Base-by-base conservation (phyloP, 257 asterid genomes). In the Fraxinus pennsylvanica region DNA sequence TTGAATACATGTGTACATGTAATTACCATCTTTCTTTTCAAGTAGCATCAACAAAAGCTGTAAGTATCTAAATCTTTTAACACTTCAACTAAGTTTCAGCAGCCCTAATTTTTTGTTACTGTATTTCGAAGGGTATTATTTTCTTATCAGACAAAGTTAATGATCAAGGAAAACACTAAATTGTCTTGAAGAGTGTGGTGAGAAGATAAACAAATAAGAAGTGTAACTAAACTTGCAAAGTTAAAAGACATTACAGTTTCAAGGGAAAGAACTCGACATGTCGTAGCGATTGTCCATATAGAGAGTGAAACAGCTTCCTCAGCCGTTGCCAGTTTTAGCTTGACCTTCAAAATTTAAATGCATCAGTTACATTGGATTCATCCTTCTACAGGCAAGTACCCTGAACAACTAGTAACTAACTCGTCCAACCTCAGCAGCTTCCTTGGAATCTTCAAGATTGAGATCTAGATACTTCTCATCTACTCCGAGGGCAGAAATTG, bases 301-400 rank as follows among this genome's bases (percentile, higher is more conserved):
- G 99, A 91, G 82, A 94, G 89, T 67, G 95, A 87, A 86, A 70
- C 86, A 84, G 99, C 99, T 89, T 92, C 99, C 90, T 94, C 99
- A 1, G 93, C 97, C 83, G 84, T 82, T 74, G 93, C 92, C 83
- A 94, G 80, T 82, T 84, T 89, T 78, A 89, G 78, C 82, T 82
- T 84, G 81, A 87, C 91, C 99, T 94, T 83, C 84, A 87, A 82
- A 87, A 79, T 72, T 71, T 38, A 57, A 77, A 68, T 47, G 45
- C 74, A 75, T 74, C 66, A 84, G 78, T 68, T 67, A 78, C 63
- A 74, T 3, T 12, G 65, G 27, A 74, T 39, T 77, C 38, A 67
- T 72, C 81, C 73, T 71, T 77, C 36, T 74, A 77, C 63, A 67
- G 68, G 72, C 30, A 81, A 63, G 68, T 68, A 76, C 17, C 54